Percentiles rank a stretch among this genome's conserved stretches.
Conservation (phyloP, 148 eudicot genomes). For the Cornus suecica region DNA sequence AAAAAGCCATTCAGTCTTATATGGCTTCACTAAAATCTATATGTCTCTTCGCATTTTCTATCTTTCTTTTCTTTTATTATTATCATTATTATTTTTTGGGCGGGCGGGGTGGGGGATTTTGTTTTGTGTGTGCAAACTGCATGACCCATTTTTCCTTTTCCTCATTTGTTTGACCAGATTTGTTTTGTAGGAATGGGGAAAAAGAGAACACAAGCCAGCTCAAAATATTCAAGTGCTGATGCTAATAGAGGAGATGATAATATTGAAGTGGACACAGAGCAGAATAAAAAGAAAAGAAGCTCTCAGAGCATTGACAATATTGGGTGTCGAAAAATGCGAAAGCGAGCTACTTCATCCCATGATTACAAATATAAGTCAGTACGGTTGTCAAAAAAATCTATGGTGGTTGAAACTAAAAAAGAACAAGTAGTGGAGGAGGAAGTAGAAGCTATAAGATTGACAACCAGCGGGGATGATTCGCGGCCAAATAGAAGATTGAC, state of each 20-base stretch:
- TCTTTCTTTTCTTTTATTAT: background rate
- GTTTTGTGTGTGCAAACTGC: background rate
- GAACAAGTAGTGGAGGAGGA: background rate
- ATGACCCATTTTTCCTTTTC: background rate
- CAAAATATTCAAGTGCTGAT: background rate
- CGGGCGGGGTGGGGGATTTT: no score
- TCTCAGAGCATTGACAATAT: constrained; percentile 12
- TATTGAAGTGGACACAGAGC: constrained; percentile 1
- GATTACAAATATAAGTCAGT: background rate
- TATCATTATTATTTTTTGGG: no score
- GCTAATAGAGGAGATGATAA: background rate
- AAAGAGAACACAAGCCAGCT: constrained; percentile 7
- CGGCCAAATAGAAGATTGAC: constrained; percentile 1
- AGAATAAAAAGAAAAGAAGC: background rate
- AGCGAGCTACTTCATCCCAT: background rate
- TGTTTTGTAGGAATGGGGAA: constrained; percentile 13
- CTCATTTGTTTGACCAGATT: background rate
- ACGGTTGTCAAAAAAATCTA: background rate
- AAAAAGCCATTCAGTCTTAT: background rate
- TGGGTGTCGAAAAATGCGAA: background rate
- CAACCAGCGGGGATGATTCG: background rate
- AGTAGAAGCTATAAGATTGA: background rate
- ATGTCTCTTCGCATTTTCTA: background rate
- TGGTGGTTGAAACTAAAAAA: background rate
- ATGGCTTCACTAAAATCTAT: background rate